A percentile compares a stretch with the other conserved stretches of the same genome.
Conservation (phyloP, 2,329 filamentous ascomycete genomes). For the Neofusicoccum parvum region DNA sequence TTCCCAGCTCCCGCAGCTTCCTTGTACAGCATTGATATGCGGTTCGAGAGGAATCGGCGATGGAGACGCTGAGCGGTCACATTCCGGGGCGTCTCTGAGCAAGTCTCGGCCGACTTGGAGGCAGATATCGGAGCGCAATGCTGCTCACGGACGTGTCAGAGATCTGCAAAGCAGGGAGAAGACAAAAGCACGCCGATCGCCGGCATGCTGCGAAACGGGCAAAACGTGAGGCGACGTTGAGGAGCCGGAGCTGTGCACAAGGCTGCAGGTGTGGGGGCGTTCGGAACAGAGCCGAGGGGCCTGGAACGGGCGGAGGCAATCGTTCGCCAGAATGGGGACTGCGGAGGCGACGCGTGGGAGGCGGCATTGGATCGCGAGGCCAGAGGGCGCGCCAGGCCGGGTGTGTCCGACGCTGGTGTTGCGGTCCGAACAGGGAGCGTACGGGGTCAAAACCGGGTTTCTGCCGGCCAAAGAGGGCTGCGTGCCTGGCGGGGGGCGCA, state of each 20-base stretch:
- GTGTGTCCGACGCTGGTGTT: too few species aligned
- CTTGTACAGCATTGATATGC: too few species aligned
- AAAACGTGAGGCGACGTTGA: constrained; percentile 2
- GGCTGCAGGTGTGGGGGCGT: constrained; percentile 3
- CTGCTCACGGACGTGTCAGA: background rate
- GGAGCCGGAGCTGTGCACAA: background rate
- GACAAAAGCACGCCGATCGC: background rate
- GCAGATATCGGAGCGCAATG: background rate
- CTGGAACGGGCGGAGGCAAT: background rate
- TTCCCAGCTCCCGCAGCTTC: too few species aligned
- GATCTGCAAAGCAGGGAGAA: background rate
- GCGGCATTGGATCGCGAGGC: background rate
- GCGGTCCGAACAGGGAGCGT: background rate
- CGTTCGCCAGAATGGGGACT: background rate
- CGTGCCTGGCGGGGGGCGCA: background rate
- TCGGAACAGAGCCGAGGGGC: constrained; percentile 9
- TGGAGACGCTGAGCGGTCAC: too few species aligned
- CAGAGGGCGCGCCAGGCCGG: background rate
- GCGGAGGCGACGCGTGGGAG: background rate
- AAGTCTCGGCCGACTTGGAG: background rate
- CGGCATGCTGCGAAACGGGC: background rate
- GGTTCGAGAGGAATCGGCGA: background rate
- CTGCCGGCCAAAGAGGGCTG: background rate
- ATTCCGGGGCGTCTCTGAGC: background rate
- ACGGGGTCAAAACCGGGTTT: background rate